Conservation (phyloP, 1,284 basidiomycete genomes). For the Moesziomyces antarcticus region DNA sequence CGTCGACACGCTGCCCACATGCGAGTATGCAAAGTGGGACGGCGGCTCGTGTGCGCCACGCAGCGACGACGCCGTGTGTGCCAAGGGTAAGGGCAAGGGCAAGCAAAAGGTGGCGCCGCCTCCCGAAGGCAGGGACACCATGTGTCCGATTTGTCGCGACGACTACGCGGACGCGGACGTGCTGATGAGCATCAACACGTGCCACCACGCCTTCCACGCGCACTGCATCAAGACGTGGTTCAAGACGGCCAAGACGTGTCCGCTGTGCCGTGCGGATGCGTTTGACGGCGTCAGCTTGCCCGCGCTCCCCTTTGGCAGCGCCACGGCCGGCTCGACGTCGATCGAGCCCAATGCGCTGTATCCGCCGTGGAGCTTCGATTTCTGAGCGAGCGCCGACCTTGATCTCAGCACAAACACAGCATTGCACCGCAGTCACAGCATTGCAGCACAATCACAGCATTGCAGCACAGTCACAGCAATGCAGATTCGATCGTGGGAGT, state of each 20-base stretch:
- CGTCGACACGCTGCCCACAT: constrained; percentile 34
- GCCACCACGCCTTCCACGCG: constrained; percentile 44
- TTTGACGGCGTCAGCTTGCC: constrained; percentile 32
- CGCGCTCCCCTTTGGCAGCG: constrained; percentile 9
- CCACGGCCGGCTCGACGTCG: too few relatives aligned
- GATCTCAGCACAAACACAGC: too few relatives aligned
- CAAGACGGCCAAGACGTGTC: constrained; percentile 42
- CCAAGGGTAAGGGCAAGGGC: constrained; percentile 28
- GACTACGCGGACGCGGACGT: constrained; percentile 40
- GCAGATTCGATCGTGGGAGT: too few relatives aligned
- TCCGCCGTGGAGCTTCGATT: constrained; percentile 14
- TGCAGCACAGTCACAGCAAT: neutral
- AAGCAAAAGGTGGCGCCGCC: constrained; percentile 30
- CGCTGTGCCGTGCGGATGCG: constrained; percentile 37
- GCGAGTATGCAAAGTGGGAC: constrained; percentile 39
- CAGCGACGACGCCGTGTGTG: constrained; percentile 10
- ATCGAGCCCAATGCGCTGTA: neutral
- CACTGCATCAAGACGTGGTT: constrained; percentile 47
- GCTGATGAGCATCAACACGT: constrained; percentile 40
- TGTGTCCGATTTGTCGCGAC: constrained; percentile 47
- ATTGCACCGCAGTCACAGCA: too few relatives aligned
- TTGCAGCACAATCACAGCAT: too few relatives aligned
- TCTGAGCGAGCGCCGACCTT: neutral
- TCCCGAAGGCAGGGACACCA: constrained; percentile 15
- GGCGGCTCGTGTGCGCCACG: constrained; percentile 25